Conservation (phyloP, 23 red algal genomes). For the Gracilaria domingensis region DNA sequence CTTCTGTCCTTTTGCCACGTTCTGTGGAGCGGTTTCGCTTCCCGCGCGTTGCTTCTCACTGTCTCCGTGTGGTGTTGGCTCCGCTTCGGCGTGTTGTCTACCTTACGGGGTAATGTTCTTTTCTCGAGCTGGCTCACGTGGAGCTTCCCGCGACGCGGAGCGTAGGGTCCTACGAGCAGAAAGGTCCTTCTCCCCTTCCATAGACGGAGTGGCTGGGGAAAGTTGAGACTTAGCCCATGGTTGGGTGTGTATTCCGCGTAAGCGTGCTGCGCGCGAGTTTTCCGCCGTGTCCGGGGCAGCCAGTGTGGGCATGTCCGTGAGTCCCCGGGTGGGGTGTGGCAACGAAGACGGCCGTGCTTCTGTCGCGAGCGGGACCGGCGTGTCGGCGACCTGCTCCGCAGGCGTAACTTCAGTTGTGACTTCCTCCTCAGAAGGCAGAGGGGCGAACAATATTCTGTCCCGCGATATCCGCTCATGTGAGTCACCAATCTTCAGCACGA, state of each 20-base stretch:
- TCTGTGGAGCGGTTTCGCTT: too few species aligned
- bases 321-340: neutral
- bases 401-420: too few species aligned
- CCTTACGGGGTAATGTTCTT: too few species aligned
- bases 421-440: neutral
- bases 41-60: neutral
- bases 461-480: conserved; percentile 6
- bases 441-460: conserved; percentile 1
- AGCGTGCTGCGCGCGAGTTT: neutral
- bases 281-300: neutral
- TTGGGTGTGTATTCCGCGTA: neutral
- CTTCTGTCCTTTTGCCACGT: too few species aligned
- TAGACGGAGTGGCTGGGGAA: neutral
- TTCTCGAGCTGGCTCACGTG: too few species aligned
- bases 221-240: too few species aligned
- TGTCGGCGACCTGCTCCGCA: too few species aligned
- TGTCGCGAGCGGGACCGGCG: too few species aligned
- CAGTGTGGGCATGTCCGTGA: neutral
- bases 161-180: neutral
- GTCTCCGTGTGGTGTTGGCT: neutral
- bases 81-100: neutral
- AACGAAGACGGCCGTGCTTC: neutral
- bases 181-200: neutral
- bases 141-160: too few species aligned
- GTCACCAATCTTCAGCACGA: neutral